Evolutionary conservation across 352 stramenopile species (phyloP).

Genomic region (Phytophthora colocasiae): DNA sequence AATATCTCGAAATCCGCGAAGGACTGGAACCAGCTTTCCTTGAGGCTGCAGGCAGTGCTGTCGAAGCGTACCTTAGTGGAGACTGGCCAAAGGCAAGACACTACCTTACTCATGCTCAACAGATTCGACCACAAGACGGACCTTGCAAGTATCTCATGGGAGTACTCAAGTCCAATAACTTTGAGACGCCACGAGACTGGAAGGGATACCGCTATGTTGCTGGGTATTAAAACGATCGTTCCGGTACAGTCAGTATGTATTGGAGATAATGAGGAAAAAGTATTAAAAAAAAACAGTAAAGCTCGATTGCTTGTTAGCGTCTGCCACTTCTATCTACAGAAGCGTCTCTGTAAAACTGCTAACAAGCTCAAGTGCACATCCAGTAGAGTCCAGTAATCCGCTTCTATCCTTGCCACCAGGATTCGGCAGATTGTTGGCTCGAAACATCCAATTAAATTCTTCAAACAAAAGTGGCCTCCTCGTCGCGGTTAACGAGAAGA

Average conservation of each 20-base stretch:
- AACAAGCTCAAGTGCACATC: constrained; percentile 21
- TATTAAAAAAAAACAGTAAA: constrained; percentile 12
- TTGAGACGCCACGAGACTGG: constrained; percentile 91
- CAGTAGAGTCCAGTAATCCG: constrained; percentile 5
- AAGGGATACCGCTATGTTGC: constrained; percentile 91
- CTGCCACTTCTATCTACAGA: constrained; percentile 29
- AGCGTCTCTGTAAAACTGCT: constrained; percentile 10
- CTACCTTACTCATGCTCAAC: constrained; percentile 75
- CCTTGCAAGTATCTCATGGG: constrained; percentile 91
- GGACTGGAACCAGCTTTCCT: constrained; percentile 84
- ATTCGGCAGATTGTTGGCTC: constrained; percentile 6
- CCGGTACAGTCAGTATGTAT: too few relatives aligned
- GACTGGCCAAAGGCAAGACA: constrained; percentile 80
- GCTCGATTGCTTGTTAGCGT: constrained; percentile 12
- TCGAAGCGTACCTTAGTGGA: constrained; percentile 79
- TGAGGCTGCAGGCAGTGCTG: constrained; percentile 64
- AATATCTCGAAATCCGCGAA: constrained; percentile 87
- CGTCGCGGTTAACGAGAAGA: background rate
- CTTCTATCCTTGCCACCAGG: constrained; percentile 12
- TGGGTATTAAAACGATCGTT: constrained; percentile 55
- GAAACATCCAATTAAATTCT: constrained; percentile 18
- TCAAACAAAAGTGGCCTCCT: background rate
- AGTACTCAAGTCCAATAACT: constrained; percentile 89
- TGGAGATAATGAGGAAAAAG: background rate
- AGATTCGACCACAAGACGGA: constrained; percentile 88